phyloP scores from a whole-genome alignment of 208 protist genomes.

The Histomonas meleagridis region DNA sequence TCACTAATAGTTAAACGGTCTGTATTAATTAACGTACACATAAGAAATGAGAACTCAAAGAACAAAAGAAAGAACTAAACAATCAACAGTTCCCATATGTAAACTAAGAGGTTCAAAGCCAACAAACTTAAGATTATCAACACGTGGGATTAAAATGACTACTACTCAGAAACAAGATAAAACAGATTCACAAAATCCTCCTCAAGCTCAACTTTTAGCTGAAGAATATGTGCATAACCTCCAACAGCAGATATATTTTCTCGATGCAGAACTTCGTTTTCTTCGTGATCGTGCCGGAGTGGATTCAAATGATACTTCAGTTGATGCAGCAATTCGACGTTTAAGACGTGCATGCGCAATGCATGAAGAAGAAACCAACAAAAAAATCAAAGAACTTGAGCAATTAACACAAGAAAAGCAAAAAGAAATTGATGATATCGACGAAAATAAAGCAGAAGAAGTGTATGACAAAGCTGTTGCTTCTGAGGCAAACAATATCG shows the following conservation, averaged over 20 bases:
- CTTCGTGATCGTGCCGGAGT: not conserved
- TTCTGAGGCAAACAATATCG: not conserved
- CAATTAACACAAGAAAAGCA: not conserved
- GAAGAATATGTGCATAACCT: slow-evolving; percentile 26
- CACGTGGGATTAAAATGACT: not conserved
- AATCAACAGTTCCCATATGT: not conserved
- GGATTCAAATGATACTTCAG: not conserved
- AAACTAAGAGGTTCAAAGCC: not conserved
- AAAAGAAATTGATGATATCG: not conserved
- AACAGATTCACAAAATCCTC: not conserved
- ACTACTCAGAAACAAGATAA: too few species aligned
- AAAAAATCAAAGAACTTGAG: not conserved
- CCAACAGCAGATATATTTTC: not conserved
- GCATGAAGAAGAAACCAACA: slow-evolving; percentile 34
- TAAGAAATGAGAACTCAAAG: too few species aligned
- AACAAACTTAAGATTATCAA: not conserved
- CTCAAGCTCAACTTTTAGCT: not conserved
- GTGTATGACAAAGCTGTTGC: not conserved
- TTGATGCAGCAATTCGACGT: slow-evolving; percentile 28
- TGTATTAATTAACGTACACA: too few species aligned
- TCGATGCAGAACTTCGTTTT: slow-evolving; percentile 5
- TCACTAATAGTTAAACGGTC: too few species aligned
- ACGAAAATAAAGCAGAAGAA: not conserved
- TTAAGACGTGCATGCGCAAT: not conserved
- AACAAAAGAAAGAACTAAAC: too few species aligned